Percentiles rank a stretch among this genome's conserved stretches.
phyloP scores from a whole-genome alignment of 495 filamentous ascomycete genomes.

The Penicillium bovifimosum region DNA sequence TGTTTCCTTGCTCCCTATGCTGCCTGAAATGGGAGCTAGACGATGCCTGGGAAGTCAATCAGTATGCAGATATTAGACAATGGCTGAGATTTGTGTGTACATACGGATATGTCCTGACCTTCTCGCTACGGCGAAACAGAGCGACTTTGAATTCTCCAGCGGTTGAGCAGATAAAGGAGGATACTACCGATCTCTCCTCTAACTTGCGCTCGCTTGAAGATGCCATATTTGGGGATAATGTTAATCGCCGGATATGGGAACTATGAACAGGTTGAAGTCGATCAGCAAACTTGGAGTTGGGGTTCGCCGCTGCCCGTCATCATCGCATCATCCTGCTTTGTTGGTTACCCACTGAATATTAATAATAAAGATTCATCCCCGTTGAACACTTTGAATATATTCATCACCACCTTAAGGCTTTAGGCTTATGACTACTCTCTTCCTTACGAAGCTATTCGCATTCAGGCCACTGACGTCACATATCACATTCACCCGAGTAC shows the following conservation, averaged over 20 bases:
- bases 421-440: too few species aligned
- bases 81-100: neutral
- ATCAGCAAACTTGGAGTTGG: neutral
- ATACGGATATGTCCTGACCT: slow-evolving; percentile 53
- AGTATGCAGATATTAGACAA: neutral
- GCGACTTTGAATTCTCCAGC: slow-evolving; percentile 40
- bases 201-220: neutral
- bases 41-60: slow-evolving; percentile 35
- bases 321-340: neutral
- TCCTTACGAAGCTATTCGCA: too few species aligned
- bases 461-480: too few species aligned
- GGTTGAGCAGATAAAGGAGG: slow-evolving; percentile 50
- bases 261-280: neutral
- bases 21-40: slow-evolving; percentile 56
- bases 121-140: slow-evolving; percentile 51
- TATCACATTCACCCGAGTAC: neutral
- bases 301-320: neutral
- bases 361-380: too few species aligned
- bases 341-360: too few species aligned
- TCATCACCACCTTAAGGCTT: too few species aligned
- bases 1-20: slow-evolving; percentile 47
- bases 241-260: too few species aligned
- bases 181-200: slow-evolving; percentile 46
- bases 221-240: too few species aligned
- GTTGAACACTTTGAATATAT: too few species aligned